A percentile compares a stretch with the other conserved stretches of the same genome.
Evolutionary conservation across 1,284 basidiomycete genomes (phyloP).

Genomic region (Ganoderma lucidum): DNA sequence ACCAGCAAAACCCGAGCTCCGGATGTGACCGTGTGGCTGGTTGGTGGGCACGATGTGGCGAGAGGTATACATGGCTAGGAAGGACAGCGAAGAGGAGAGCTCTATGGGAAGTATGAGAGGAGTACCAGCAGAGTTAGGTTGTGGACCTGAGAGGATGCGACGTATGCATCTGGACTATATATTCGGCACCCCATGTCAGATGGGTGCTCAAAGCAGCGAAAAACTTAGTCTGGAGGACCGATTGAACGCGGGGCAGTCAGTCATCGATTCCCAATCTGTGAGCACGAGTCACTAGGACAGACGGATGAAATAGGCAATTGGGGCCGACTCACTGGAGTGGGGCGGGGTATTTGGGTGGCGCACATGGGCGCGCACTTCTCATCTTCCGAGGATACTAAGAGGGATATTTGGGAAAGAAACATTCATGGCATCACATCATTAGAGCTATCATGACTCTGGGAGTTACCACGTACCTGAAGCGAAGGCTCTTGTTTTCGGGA

Average conservation of each 20-base stretch:
- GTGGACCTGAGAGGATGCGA: not conserved
- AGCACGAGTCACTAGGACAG: not conserved
- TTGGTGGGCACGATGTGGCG: no score
- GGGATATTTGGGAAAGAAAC: no score
- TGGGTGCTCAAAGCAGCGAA: no score
- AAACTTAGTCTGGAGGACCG: not conserved
- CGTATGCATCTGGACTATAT: not conserved
- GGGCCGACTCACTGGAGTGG: not conserved
- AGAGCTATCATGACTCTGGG: no score
- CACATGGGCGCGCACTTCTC: not conserved
- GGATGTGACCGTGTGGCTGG: not conserved
- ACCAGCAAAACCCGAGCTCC: no score
- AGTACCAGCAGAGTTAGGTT: not conserved
- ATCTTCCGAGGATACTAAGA: no score
- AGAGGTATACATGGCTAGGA: no score
- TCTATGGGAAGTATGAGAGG: not conserved
- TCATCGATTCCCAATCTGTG: no score
- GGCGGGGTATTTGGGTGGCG: not conserved
- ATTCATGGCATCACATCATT: no score
- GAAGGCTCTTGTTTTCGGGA: not conserved
- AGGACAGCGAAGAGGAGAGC: no score
- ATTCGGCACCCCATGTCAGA: not conserved
- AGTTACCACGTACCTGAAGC: no score
- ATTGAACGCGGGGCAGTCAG: not conserved
- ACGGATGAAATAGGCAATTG: not conserved